phyloP scores from a whole-genome alignment of 805 yeast species.

The Starmerella bombicola region DNA sequence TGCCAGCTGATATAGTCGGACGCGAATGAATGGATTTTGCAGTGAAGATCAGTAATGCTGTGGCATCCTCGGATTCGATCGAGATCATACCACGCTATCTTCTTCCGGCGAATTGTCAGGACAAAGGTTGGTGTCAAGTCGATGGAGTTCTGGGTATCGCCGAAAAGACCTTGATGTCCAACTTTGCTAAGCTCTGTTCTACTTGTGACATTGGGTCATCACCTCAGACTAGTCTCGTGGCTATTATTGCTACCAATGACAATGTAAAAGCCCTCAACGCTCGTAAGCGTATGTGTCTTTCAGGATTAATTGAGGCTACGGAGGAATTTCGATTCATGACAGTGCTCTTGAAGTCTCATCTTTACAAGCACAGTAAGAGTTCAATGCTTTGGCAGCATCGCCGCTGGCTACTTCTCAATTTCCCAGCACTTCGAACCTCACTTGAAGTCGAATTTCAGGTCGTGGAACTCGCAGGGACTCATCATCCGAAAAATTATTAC shows the following conservation, averaged over 20 bases:
- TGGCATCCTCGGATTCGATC: constrained; percentile 2
- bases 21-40: constrained; percentile 12
- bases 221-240: constrained; percentile 17
- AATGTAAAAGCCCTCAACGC: constrained; percentile 24
- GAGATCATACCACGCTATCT: constrained; percentile 16
- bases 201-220: neutral
- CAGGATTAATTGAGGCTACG: constrained; percentile 3
- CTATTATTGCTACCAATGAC: constrained; percentile 27
- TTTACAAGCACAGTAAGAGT: constrained; percentile 30
- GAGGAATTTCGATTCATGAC: constrained; percentile 24
- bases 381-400: constrained; percentile 33
- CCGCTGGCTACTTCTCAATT: constrained; percentile 22
- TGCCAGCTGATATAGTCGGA: too few relatives aligned
- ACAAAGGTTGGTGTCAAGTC: constrained; percentile 7
- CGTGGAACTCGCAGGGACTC: constrained; percentile 29
- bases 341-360: constrained; percentile 27
- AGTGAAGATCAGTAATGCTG: neutral
- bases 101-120: constrained; percentile 3
- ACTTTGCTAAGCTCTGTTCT: constrained; percentile 14
- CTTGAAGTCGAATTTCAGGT: constrained; percentile 22
- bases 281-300: constrained; percentile 21
- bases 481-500: constrained; percentile 39
- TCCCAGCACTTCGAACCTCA: neutral
- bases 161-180: constrained; percentile 10
- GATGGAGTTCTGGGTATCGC: constrained; percentile 24